Base-by-base conservation (phyloP, 2,329 filamentous ascomycete species). In the Xylaria sp. region DNA sequence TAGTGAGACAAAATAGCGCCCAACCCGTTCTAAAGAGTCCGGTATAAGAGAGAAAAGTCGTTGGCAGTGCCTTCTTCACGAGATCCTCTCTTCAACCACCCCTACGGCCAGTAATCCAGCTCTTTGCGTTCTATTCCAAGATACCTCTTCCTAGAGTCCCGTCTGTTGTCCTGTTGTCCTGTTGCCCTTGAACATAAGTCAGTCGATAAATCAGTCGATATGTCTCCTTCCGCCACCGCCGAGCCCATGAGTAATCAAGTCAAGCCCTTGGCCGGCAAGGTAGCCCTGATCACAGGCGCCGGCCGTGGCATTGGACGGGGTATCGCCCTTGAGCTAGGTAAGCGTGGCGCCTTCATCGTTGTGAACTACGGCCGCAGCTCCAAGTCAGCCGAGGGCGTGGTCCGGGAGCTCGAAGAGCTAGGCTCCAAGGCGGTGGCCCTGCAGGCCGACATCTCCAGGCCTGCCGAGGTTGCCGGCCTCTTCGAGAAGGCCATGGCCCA, bases 221-320 rank as follows among this genome's bases (percentile, higher is more conserved):
- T 78, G 79, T 75, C 79, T 65, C 80, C 80, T 18, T 73, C 77
- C 20, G 78, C 78, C 46, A 72, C 71, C 31, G 52, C 64, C n/a
- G 46, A 41, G 46, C 73, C 76, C 39, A 74, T 73, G 72, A 76
- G 75, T 67, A 74, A 77, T 65, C 76, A 75, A 49, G 43, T 68
- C 67, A 76, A 75, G 74, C 83, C 81, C 81, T 79, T 87, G 56
- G 79, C 81, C 48, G 84, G 83, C 73, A 87, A 86, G 78, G 83
- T 87, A 28, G 85, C 89, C 66, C 84, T 92, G 71, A 84, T 92
- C 79, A 92, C 90, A 18, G 90, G 88, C 49, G 82, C 87, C 58
- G 88, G 89, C 62, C 89, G 89, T 43, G 90, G 90, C 66, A 92
- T 92, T 75, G 90, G 90, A 48, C 82, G 84, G 62, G 89, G 89